Evolutionary conservation across 352 stramenopile genomes (phyloP).

Genomic region (Aphanomyces stellatus): DNA sequence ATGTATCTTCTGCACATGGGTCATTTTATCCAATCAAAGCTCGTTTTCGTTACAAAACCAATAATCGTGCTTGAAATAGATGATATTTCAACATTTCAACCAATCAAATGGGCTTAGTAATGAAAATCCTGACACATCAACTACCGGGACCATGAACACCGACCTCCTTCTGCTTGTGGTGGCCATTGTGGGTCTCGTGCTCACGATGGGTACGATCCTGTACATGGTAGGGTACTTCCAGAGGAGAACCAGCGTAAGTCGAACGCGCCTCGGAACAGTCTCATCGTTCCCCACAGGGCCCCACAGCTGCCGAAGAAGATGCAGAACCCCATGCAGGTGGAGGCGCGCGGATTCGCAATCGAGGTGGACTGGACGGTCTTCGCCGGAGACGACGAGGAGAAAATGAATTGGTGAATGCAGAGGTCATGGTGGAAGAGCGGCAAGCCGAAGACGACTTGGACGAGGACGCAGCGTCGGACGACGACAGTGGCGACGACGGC

Average conservation of each 20-base stretch:
- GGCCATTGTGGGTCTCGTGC: constrained; percentile 38
- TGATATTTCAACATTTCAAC: neutral
- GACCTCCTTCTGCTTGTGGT: constrained; percentile 47
- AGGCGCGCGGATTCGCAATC: too few species aligned
- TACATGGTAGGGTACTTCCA: constrained; percentile 61
- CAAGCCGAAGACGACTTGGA: neutral
- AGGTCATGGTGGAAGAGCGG: too few species aligned
- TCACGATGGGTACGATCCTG: constrained; percentile 45
- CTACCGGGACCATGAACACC: constrained; percentile 19
- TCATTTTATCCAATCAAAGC: neutral
- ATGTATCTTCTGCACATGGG: neutral
- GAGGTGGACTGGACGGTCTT: neutral
- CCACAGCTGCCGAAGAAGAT: neutral
- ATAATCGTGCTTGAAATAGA: too few species aligned
- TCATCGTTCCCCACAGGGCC: too few species aligned
- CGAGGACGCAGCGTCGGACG: too few species aligned
- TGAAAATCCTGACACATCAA: too few species aligned
- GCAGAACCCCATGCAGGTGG: neutral
- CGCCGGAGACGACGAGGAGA: neutral
- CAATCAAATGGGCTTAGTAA: too few species aligned
- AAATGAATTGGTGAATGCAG: too few species aligned
- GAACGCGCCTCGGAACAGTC: neutral
- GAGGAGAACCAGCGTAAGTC: constrained; percentile 1
- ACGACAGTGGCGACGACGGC: too few species aligned
- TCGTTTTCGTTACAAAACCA: neutral